Percentiles rank a stretch among this genome's conserved stretches.
Evolutionary conservation across 2,329 filamentous ascomycete species (phyloP).

Genomic region (Cercospora canescens): DNA sequence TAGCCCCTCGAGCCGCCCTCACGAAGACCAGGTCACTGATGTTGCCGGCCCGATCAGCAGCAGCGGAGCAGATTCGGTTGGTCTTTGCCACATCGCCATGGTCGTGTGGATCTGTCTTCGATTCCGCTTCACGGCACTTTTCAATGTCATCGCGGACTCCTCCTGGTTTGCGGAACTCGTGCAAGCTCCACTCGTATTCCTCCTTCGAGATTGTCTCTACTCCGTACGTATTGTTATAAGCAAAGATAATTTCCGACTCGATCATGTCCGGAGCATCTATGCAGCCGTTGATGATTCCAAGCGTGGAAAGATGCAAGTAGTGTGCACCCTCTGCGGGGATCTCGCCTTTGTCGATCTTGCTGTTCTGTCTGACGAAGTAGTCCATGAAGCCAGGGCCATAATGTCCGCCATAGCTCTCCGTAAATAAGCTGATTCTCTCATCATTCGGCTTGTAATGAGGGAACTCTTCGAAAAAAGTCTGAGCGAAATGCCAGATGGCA

Average conservation of each 20-base stretch:
- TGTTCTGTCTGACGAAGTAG: constrained; percentile 63
- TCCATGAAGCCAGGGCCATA: constrained; percentile 67
- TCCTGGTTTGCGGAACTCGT: no score
- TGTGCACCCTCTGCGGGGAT: constrained; percentile 54
- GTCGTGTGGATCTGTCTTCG: constrained; percentile 53
- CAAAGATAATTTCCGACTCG: constrained; percentile 58
- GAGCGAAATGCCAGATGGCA: constrained; percentile 66
- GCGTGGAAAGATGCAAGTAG: constrained; percentile 60
- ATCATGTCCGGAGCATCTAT: constrained; percentile 65
- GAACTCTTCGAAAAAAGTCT: constrained; percentile 54
- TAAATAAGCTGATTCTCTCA: constrained; percentile 57
- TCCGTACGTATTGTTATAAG: constrained; percentile 66
- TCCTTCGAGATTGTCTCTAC: no score
- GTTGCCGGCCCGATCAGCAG: constrained; percentile 40
- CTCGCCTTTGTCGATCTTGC: constrained; percentile 52
- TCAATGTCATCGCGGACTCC: no score
- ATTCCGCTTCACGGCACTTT: no score
- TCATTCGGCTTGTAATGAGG: constrained; percentile 43
- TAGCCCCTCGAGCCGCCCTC: constrained; percentile 45
- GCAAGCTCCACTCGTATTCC: no score
- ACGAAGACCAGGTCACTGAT: constrained; percentile 51
- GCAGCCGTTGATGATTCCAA: constrained; percentile 72
- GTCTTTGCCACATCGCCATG: constrained; percentile 41
- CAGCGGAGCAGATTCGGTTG: constrained; percentile 29
- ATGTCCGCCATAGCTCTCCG: constrained; percentile 58